Evolutionary conservation across 495 filamentous ascomycete species (phyloP), one percentile per base, ranked within the genome.

Genomic region (Neurospora terricola): DNA sequence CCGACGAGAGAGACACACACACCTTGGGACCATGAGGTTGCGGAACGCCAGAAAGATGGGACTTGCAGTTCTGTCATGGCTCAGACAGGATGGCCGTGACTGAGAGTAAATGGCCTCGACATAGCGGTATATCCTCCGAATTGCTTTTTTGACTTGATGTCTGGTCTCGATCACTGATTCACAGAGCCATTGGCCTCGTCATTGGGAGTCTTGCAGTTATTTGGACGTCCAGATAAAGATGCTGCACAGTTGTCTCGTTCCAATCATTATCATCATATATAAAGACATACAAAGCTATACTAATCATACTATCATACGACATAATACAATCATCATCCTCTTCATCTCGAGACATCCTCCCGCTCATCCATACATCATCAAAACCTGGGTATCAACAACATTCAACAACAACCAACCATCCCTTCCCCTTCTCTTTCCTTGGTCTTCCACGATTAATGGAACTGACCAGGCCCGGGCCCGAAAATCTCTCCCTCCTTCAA

Each of bases 21-120:
- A 45, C 18, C 18, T 45, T 45, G 18, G 8, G 18, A 97, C 93
- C 95, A 98, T 97, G 66, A 99, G 85, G 76, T 99, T 98, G 39
- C 94, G 86, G 77, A 98, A 98, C 0, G 94, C 96, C 59, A 97
- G 80, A 79, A 98, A 98, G 77, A 92, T 96, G 23, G 94, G 92
- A 16, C 89, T 83, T 11, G 81, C 83, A 48, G 87, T 84, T 2
- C 93, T 84, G 77, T 97, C 96, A 71, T 92, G 90, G 82, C 93
- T 97, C 34, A 99, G 86, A 75, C 92, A 93, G 21, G 95, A 97
- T 54, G 91, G 89, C 21, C 86, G 87, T 39, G 85, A 80, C 74
- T 87, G 74, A 16, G 90, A 89, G 81, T 99, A 94, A 48, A 95
- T 88, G 11, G 93, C 93, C 74, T 91, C 91, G 69, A 95, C 87